Percentiles rank a stretch among this genome's conserved stretches.
These are phyloP conservation scores for Oemleria cerasiformis DNA, from an alignment of 306 rosid species.

Conservation along the genomic window DNA sequence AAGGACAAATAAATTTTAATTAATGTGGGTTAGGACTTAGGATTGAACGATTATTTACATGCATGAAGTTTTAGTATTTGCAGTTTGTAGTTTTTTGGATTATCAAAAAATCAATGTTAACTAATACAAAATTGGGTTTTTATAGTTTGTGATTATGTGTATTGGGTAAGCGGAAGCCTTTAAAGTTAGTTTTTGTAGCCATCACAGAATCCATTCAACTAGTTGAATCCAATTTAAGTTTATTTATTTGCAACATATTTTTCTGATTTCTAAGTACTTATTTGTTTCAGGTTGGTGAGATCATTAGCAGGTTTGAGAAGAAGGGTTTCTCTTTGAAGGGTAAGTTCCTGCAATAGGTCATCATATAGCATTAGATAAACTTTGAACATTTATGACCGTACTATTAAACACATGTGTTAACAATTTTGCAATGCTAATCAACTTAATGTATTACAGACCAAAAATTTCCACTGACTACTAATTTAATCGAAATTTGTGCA, in stretches of 20 bases:
- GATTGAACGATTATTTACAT: background rate
- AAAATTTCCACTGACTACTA: background rate
- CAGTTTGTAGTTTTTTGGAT: background rate
- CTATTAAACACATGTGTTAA: background rate
- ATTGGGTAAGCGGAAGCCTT: background rate
- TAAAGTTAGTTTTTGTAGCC: no score
- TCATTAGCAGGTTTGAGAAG: constrained; percentile 92
- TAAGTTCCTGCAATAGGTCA: constrained; percentile 8
- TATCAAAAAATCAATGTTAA: no score
- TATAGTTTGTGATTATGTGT: background rate
- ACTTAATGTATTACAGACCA: background rate
- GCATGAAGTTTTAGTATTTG: background rate
- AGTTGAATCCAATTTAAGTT: background rate
- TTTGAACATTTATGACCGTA: background rate
- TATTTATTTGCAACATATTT: background rate
- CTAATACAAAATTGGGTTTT: background rate
- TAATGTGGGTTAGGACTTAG: background rate
- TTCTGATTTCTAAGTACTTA: background rate
- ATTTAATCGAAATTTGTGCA: background rate
- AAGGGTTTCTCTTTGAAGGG: constrained; percentile 88
- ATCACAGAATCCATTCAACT: no score
- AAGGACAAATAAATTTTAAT: background rate
- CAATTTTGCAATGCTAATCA: background rate
- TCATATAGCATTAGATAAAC: background rate
- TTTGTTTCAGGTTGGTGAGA: constrained; percentile 70